Evolutionary conservation across 331 rosid species (phyloP).

Genomic region (Prunus yedoensis): DNA sequence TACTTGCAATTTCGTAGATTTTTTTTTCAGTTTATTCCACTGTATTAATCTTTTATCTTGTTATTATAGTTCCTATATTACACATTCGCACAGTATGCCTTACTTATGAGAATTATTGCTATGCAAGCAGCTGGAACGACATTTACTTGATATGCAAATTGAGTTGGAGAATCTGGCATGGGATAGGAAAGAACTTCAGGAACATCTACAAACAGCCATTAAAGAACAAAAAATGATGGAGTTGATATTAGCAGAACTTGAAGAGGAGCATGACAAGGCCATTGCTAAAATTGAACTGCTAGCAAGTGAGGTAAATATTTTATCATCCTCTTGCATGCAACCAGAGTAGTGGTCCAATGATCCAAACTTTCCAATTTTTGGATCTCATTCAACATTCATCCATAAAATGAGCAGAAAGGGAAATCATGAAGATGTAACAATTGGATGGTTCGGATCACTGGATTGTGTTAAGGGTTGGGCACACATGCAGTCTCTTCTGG

Average conservation of each 20-base stretch:
- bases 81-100: background rate
- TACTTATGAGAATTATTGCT: background rate
- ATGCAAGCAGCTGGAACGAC: conserved; percentile 54
- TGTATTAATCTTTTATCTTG: background rate
- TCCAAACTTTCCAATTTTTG: background rate
- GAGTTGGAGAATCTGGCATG: conserved; percentile 51
- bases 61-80: background rate
- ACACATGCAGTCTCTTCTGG: too few species aligned
- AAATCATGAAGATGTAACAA: too few species aligned
- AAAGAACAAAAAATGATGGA: conserved; percentile 71
- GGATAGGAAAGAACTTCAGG: conserved; percentile 57
- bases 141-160: conserved; percentile 41
- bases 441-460: too few species aligned
- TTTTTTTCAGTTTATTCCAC: background rate
- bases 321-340: conserved; percentile 3
- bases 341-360: background rate
- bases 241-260: conserved; percentile 57
- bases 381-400: background rate
- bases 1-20: background rate
- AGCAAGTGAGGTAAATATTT: conserved; percentile 54
- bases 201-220: conserved; percentile 48
- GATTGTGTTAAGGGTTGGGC: too few species aligned
- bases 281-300: conserved; percentile 53
- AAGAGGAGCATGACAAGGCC: conserved; percentile 70
- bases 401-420: background rate